Percentiles rank a stretch among this genome's conserved stretches.
phyloP scores from a whole-genome alignment of 1,284 basidiomycete species.

The Neonothopanus nambi region DNA sequence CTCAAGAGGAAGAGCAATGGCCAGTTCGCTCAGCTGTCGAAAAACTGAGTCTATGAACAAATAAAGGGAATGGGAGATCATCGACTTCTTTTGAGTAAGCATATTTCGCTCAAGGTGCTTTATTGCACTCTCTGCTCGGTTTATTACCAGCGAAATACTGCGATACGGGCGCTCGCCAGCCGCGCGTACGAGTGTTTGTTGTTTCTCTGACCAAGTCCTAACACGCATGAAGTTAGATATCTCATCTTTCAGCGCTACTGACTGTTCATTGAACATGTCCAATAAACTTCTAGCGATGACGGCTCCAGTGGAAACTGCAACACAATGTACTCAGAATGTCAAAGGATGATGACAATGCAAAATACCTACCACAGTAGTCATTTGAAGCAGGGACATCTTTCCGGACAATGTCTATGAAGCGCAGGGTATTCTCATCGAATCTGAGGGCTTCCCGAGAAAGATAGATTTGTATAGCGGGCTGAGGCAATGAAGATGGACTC shows the following conservation, averaged over 20 bases:
- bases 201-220: conserved; percentile 7
- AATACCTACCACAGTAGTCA: conserved; percentile 21
- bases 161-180: conserved; percentile 9
- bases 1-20: background rate
- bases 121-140: too few species aligned
- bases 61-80: conserved; percentile 2
- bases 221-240: conserved; percentile 20
- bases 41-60: conserved; percentile 2
- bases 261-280: conserved; percentile 33
- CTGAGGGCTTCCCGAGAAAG: conserved; percentile 23
- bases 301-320: conserved; percentile 26
- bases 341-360: background rate
- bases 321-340: background rate
- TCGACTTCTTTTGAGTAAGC: background rate
- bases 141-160: too few species aligned
- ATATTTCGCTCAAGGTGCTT: too few species aligned
- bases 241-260: conserved; percentile 23
- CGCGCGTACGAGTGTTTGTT: conserved; percentile 12
- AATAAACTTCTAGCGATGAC: conserved; percentile 32
- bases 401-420: conserved; percentile 24
- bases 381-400: conserved; percentile 24
- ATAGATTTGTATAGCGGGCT: conserved; percentile 22
- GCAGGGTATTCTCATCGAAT: conserved; percentile 35
- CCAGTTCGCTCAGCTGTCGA: conserved; percentile 1
- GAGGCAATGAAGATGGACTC: conserved; percentile 15